Percentiles rank a stretch among this genome's conserved stretches.
These are phyloP conservation scores for Chenopodium quinoa DNA, from an alignment of 148 eudicot genomes.

Conservation along the genomic window DNA sequence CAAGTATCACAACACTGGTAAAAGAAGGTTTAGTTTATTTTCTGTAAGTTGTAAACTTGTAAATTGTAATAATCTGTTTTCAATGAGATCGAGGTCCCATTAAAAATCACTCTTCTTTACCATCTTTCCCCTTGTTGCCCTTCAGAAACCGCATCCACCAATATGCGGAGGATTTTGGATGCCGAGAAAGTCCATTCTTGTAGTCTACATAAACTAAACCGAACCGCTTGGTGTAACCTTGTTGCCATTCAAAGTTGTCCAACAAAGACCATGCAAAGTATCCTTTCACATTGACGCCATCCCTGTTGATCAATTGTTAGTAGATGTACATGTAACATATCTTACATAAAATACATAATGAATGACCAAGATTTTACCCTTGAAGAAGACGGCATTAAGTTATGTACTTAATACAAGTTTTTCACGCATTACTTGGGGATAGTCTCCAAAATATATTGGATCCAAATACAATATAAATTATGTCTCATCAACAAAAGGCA, in stretches of 20 bases:
- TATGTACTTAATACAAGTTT: constrained; percentile 29
- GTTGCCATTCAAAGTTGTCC: constrained; percentile 80
- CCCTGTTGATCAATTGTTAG: constrained; percentile 40
- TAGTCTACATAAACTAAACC: constrained; percentile 76
- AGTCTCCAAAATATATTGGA: constrained; percentile 74
- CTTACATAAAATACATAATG: background rate
- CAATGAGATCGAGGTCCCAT: background rate
- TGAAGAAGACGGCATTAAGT: background rate
- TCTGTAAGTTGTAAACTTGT: too few species aligned
- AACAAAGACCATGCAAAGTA: constrained; percentile 88
- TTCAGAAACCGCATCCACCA: constrained; percentile 77
- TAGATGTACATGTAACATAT: background rate
- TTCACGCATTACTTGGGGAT: constrained; percentile 70
- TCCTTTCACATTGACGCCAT: constrained; percentile 73
- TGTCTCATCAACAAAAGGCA: background rate
- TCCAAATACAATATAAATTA: constrained; percentile 43
- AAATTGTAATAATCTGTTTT: background rate
- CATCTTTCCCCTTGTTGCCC: constrained; percentile 45
- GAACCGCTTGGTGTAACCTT: constrained; percentile 75
- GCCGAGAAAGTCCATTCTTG: constrained; percentile 72
- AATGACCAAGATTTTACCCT: background rate
- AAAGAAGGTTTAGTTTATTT: background rate
- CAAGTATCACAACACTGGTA: background rate
- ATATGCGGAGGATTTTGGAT: constrained; percentile 77
- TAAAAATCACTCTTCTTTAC: constrained; percentile 43